Conservation (phyloP, 495 filamentous ascomycete genomes). For the Letharia lupina region DNA sequence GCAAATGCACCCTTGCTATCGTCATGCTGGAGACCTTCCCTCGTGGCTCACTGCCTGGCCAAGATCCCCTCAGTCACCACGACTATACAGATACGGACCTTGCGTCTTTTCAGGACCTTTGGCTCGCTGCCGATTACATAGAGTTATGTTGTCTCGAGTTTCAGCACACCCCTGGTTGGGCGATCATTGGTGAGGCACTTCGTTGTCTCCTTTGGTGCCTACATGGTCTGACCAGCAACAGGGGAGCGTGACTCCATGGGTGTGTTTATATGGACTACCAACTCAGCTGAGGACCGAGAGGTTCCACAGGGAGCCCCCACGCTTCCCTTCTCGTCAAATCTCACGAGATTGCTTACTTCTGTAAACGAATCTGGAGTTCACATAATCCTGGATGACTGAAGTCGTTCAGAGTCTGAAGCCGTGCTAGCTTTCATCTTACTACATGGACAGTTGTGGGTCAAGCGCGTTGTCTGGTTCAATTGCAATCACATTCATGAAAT, state of each 20-base stretch:
- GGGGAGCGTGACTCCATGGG: constrained; percentile 2
- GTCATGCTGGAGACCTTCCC: constrained; percentile 12
- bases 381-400: not conserved
- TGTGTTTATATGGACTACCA: constrained; percentile 6
- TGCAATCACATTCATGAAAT: not conserved
- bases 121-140: constrained; percentile 4
- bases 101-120: constrained; percentile 7
- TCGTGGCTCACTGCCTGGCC: constrained; percentile 1
- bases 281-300: not conserved
- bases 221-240: not conserved
- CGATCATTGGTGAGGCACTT: constrained; percentile 6
- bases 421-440: not conserved
- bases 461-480: not conserved
- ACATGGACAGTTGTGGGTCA: not conserved
- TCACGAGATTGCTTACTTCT: not conserved
- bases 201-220: not conserved
- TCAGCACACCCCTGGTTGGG: constrained; percentile 7
- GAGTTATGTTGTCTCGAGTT: constrained; percentile 3
- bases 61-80: not conserved
- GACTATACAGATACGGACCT: constrained; percentile 1
- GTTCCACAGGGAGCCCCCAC: constrained; percentile 1
- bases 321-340: not conserved
- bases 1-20: constrained; percentile 14
- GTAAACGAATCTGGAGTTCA: not conserved
- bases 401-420: not conserved